Evolutionary conservation across 768 basidiomycete genomes (phyloP).

Genomic region (Rhodosporidiobolus odoratus): DNA sequence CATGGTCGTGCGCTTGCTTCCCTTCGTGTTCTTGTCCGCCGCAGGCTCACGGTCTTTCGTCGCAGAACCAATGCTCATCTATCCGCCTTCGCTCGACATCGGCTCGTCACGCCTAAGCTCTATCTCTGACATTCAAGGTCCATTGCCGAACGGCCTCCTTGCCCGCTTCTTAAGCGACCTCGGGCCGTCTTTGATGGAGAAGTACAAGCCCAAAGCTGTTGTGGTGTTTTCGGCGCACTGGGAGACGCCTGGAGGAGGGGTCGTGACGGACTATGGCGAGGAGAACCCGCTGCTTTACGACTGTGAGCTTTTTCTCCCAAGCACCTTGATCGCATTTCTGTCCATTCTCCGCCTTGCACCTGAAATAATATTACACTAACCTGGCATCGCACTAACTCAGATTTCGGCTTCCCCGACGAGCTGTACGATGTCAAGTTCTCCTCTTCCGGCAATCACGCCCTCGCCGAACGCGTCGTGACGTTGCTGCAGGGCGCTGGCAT

Average conservation of each 20-base stretch:
- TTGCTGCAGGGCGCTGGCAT: constrained; percentile 59
- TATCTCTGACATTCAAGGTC: constrained; percentile 48
- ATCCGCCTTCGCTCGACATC: constrained; percentile 4
- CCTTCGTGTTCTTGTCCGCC: neutral
- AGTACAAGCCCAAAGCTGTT: constrained; percentile 68
- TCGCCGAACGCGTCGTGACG: constrained; percentile 60
- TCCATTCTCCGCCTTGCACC: neutral
- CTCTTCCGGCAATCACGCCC: constrained; percentile 58
- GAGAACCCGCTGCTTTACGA: constrained; percentile 70
- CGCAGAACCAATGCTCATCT: constrained; percentile 42
- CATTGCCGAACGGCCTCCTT: constrained; percentile 52
- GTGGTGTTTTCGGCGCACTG: constrained; percentile 79
- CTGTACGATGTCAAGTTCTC: constrained; percentile 62
- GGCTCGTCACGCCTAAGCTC: neutral
- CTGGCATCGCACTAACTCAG: constrained; percentile 3
- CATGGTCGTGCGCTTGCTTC: constrained; percentile 34
- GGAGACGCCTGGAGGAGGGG: constrained; percentile 60
- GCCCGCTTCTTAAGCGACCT: constrained; percentile 51
- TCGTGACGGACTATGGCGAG: constrained; percentile 71
- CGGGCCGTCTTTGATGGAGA: constrained; percentile 55
- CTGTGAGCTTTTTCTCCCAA: constrained; percentile 44
- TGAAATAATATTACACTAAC: too few relatives aligned
- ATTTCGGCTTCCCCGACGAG: constrained; percentile 58
- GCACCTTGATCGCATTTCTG: too few relatives aligned
- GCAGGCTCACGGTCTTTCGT: constrained; percentile 52